Base-by-base conservation (phyloP, 768 basidiomycete genomes). In the Agrocybe praecox region DNA sequence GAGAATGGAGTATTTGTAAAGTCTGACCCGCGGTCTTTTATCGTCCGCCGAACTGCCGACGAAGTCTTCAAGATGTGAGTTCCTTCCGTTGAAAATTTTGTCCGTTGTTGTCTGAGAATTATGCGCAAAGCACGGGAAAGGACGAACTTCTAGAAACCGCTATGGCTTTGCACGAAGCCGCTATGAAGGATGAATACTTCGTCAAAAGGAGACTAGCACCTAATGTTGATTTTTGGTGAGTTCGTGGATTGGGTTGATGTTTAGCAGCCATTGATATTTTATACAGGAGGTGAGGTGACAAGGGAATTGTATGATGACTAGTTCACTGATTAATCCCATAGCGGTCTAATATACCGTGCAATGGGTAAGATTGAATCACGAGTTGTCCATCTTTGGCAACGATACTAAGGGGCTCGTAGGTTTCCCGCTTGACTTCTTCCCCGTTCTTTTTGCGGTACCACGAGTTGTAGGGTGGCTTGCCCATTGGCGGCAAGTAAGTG, bases 371-470 rank as follows among this genome's bases (percentile, higher is more conserved):
- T 50, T 33, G 34, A 29, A 34, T 40, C 19, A 44, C 23, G 50
- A 11, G 26, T 19, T 29, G 17, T 18, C 46, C 9, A 3, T 23
- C 53, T 26, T 29, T 29, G 26, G 10, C 49, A 29, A 22, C 10
- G 55, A 12, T 54, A 48, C 55, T 32, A 56, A 53, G 44, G 40
- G 17, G n/a, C 29, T 24, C 46, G 59, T 59, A 91, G 91, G 94
- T 44, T 96, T 96, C 81, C 94, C 94, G 1, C 80, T 91, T 62
- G 94, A 96, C 74, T 96, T 91, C 72, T 96, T 95, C 85, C 94
- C 94, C 0, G 94, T 96, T 19, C 75, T 96, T 29, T 96, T 96
- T 66, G 93, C 88, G 18, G 93, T 96, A 2, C 94, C 94, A 1
- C 85, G 94, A 19, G 92, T 96, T 8, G 92, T 93, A 23, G 94